Evolutionary conservation across 225 moss, liverwort and hornwort genomes (phyloP).

Genomic region (Neckera pumila): DNA sequence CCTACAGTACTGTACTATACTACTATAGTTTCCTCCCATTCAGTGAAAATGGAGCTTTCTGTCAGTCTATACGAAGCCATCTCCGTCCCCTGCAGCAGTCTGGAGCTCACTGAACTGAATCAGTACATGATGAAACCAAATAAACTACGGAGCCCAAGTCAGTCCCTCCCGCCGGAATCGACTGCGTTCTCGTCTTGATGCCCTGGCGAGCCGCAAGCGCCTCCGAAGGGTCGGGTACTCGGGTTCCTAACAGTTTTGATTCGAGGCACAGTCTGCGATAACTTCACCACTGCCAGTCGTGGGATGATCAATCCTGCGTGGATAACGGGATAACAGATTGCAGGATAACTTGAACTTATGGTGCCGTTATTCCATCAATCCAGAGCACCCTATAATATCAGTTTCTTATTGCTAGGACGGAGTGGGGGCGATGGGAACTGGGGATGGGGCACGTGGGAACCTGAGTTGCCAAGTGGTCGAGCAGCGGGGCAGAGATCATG

Average conservation of each 20-base stretch:
- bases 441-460: neutral
- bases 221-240: no score
- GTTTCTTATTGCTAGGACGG: neutral
- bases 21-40: neutral
- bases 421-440: neutral
- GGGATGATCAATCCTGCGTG: neutral
- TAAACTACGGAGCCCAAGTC: neutral
- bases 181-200: neutral
- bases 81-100: neutral
- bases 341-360: neutral
- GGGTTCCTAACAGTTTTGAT: neutral
- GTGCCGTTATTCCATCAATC: slow-evolving; percentile 2
- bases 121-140: neutral
- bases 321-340: slow-evolving; percentile 14
- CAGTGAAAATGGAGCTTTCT: neutral
- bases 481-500: slow-evolving; percentile 11
- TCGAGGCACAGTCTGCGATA: neutral
- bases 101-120: no score
- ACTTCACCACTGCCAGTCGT: neutral
- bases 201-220: neutral
- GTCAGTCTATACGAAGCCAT: neutral
- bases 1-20: no score
- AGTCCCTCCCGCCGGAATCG: neutral
- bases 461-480: neutral
- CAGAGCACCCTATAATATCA: neutral